These are phyloP conservation scores for Thermothelomyces thermophilus DNA, from an alignment of 2,329 filamentous ascomycete species.

Conservation along the genomic window DNA sequence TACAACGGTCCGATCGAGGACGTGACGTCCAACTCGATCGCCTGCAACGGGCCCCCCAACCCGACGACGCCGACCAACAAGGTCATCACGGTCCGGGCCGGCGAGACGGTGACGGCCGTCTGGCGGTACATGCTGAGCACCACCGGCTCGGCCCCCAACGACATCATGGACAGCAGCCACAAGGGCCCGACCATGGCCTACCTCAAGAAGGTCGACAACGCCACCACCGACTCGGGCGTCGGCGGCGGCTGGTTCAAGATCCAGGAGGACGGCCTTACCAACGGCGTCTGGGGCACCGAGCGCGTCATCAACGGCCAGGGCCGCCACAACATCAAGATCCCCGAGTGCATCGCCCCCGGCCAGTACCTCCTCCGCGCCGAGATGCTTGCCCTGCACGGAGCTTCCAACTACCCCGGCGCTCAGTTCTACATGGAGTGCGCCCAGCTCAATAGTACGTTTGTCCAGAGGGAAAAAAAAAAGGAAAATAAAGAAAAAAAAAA, in stretches of 20 bases:
- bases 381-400: constrained; percentile 24
- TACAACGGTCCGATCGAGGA: constrained; percentile 26
- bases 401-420: constrained; percentile 22
- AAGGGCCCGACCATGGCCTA: constrained; percentile 26
- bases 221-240: constrained; percentile 21
- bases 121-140: constrained; percentile 25
- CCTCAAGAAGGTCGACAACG: constrained; percentile 26
- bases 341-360: constrained; percentile 23
- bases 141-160: constrained; percentile 23
- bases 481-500: no score
- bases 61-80: constrained; percentile 20
- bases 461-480: no score
- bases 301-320: constrained; percentile 25
- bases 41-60: constrained; percentile 26
- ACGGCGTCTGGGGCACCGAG: constrained; percentile 24
- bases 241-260: constrained; percentile 27
- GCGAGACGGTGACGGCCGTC: constrained; percentile 22
- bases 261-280: constrained; percentile 23
- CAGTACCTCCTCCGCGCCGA: constrained; percentile 25
- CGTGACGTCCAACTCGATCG: constrained; percentile 23
- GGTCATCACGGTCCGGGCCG: constrained; percentile 25
- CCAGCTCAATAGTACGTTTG: constrained; percentile 18
- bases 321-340: constrained; percentile 22
- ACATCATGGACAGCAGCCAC: constrained; percentile 25
- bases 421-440: constrained; percentile 27